Conservation (phyloP, 2,329 filamentous ascomycete species). For the Xylariaceae sp. region DNA sequence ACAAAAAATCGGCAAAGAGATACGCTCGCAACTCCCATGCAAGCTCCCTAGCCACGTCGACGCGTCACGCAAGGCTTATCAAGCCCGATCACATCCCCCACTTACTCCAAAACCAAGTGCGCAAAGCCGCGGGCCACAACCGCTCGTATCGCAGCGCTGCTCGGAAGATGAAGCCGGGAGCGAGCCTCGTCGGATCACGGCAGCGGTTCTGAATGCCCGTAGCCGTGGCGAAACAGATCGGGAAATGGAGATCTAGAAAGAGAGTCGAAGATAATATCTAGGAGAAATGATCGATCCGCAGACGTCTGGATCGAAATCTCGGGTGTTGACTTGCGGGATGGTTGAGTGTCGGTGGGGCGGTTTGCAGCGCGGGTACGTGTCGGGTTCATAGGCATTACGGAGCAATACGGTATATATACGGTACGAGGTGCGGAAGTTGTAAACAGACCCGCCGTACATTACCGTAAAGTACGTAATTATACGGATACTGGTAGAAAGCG, state of each 20-base stretch:
- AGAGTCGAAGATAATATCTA: not conserved
- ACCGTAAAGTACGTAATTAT: no score
- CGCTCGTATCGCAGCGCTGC: slow-evolving; percentile 12
- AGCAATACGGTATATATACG: no score
- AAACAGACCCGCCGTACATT: no score
- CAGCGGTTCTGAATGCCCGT: not conserved
- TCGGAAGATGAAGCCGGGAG: not conserved
- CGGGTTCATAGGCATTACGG: no score
- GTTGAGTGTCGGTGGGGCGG: not conserved
- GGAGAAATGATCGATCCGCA: not conserved
- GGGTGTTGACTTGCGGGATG: not conserved
- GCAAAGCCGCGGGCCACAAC: not conserved
- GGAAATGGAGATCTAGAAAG: not conserved
- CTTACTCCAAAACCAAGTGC: no score
- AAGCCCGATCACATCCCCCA: no score
- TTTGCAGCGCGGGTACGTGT: not conserved
- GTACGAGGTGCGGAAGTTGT: no score
- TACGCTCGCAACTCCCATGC: not conserved
- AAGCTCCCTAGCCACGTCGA: not conserved
- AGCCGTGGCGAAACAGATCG: not conserved
- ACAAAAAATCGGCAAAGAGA: not conserved
- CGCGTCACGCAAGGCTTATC: no score
- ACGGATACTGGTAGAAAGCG: no score
- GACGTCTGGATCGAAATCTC: not conserved
- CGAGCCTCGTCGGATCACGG: slow-evolving; percentile 9